Base-by-base conservation (phyloP, 164 flowering plant genomes). In the Chimonanthus praecox region DNA sequence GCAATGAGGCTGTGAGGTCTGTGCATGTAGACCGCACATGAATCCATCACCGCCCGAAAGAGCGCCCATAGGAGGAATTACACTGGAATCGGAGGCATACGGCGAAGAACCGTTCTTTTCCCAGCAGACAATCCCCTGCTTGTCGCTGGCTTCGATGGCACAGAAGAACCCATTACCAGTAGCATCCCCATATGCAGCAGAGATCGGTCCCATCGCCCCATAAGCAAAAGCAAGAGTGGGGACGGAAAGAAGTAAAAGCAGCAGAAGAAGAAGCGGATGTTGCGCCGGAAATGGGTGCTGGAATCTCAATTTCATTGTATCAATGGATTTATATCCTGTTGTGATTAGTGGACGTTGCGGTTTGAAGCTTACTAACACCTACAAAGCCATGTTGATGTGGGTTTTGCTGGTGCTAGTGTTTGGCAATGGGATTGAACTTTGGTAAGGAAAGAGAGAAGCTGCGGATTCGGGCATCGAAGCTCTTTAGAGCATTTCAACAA, bases 91-190 rank as follows among this genome's bases (percentile, higher is more conserved):
- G 21, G 80, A 46, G 0, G 75, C 75, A 0, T 83, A 67, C 0
- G 79, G 73, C 1, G 83, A 76, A 0, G 91, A 83, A 4, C 74
- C 81, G 68, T 87, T 84, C 75, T 75, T 84, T 7, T 82, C 88
- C 97, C 97, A 93, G 72, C 98, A 93, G 43, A 90, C 74, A 0
- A 91, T 85, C 33, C 82, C 85, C 76, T 93, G 98, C 67, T 83
- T 86, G 4, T 97, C 98, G 67, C 94, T 85, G 20, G 98, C 98
- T 68, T 90, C 92, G 51, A 91, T 93, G 64, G 98, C 94, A 76
- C 98, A 93, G 82, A 93, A 93, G 84, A 93, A 86, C 10, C 85
- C 85, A 65, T 74, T 10, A 3, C 79, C 84, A 21, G 16, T 68
- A 3, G 80, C 83, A 11, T 45, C 74, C 4, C 98, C 94, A 54